Percentiles rank a stretch among this genome's conserved stretches.
phyloP scores from a whole-genome alignment of 352 stramenopile genomes.

The Blastocystis hominis region DNA sequence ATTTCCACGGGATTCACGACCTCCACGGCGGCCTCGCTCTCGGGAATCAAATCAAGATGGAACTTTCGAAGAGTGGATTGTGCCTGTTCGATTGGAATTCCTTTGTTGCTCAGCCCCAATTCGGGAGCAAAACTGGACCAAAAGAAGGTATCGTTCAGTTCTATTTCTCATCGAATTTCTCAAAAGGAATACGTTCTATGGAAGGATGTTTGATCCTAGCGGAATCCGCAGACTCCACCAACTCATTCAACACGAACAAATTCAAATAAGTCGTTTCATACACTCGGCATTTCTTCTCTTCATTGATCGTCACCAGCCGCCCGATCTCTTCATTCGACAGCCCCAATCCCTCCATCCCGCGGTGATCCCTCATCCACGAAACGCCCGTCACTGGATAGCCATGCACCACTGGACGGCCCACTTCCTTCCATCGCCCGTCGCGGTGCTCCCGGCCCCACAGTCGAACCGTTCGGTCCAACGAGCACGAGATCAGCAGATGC shows the following conservation, averaged over 20 bases:
- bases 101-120: conserved; percentile 30
- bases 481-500: not conserved
- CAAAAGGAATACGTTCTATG: not conserved
- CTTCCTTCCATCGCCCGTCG: not conserved
- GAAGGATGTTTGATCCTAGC: not conserved
- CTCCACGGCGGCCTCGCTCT: not conserved
- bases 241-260: not conserved
- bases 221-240: not conserved
- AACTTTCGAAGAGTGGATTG: not conserved
- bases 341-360: not conserved
- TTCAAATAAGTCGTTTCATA: conserved; percentile 27
- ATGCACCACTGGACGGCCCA: conserved; percentile 9
- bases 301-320: conserved; percentile 1
- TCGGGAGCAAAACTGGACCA: conserved; percentile 27
- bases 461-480: not conserved
- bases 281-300: conserved; percentile 48
- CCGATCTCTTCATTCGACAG: not conserved
- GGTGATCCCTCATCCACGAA: not conserved
- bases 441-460: not conserved
- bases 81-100: conserved; percentile 42
- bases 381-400: conserved; percentile 5
- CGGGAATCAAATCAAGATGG: not conserved
- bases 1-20: not conserved
- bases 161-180: not conserved
- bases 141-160: not conserved